Evolutionary conservation across 2,329 filamentous ascomycete species (phyloP).

Genomic region (Penicillium sp.): DNA sequence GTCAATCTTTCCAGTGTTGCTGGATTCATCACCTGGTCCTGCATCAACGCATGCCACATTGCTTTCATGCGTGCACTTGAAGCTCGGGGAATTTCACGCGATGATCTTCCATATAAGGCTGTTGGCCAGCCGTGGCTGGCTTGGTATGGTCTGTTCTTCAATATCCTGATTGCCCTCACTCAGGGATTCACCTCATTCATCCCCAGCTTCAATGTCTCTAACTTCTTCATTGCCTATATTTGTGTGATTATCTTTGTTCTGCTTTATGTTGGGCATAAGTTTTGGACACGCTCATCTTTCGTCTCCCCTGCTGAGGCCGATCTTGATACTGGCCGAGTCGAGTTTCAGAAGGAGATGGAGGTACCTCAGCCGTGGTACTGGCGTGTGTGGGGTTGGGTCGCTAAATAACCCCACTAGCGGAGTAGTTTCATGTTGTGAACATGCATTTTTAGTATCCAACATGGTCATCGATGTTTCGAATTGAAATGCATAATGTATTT

Average conservation of each 20-base stretch:
- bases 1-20: constrained; percentile 36
- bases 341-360: constrained; percentile 32
- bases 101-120: constrained; percentile 60
- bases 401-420: constrained; percentile 8
- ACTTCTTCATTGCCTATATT: constrained; percentile 65
- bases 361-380: constrained; percentile 29
- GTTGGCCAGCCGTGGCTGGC: constrained; percentile 63
- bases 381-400: constrained; percentile 26
- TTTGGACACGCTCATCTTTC: constrained; percentile 34
- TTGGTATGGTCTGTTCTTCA: constrained; percentile 66
- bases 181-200: constrained; percentile 70
- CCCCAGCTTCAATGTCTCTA: constrained; percentile 53
- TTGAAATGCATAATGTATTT: neutral
- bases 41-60: constrained; percentile 57
- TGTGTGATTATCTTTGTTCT: constrained; percentile 64
- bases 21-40: constrained; percentile 37
- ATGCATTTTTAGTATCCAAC: neutral
- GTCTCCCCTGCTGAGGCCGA: constrained; percentile 43
- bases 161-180: constrained; percentile 62
- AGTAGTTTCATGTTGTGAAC: neutral
- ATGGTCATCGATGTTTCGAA: neutral
- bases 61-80: constrained; percentile 61
- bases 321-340: constrained; percentile 42
- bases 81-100: constrained; percentile 57
- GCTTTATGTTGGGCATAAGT: constrained; percentile 62